Evolutionary conservation across 176 grass and related monocot genomes (phyloP), one percentile per base, ranked within the genome.

Genomic region (Triticum monococcum): DNA sequence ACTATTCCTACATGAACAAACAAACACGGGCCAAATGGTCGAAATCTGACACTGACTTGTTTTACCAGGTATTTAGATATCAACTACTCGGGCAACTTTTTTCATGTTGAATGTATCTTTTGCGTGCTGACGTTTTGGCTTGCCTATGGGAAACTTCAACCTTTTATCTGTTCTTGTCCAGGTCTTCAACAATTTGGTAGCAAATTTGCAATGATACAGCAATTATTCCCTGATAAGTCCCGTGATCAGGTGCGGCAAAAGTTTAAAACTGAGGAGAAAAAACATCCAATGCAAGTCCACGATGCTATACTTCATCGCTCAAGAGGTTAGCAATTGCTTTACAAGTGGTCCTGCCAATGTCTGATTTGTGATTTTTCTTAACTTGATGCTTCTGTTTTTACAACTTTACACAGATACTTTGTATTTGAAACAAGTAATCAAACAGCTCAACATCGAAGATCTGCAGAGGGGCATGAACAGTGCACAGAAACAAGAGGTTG

Each of bases 151-250:
- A 22, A 57, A 14, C 13, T 45, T 45, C 11, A 25, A 5, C 41
- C 43, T 66, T 74, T 50, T 28, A 76, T 75, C 78, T 35, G 50
- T 81, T 84, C 45, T 66, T 24, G 30, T 79, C 31, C 89, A 98
- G 96, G 89, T 72, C 88, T 98, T 84, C 81, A 66, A 46, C 96
- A 98, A 79, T 95, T 98, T 91, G 96, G 93, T 73, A 94, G 86
- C 5, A 93, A 98, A 89, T 93, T 98, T 88, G 84, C 87, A 64
- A 95, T 95, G 91, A 94, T 98, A 92, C 91, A 94, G 0, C 91
- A 91, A 30, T 33, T 98, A 54, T 92, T 98, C 69, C 93, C 91
- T 81, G 89, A 92, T 57, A 89, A 91, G 68, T 92, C 91, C 28
- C 86, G 88, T 40, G 78, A 92, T 68, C 89, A 98, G 86, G 79